A percentile compares a stretch with the other conserved stretches of the same genome.
phyloP scores from a whole-genome alignment of 495 filamentous ascomycete species.

The Annulohypoxylon nitens region DNA sequence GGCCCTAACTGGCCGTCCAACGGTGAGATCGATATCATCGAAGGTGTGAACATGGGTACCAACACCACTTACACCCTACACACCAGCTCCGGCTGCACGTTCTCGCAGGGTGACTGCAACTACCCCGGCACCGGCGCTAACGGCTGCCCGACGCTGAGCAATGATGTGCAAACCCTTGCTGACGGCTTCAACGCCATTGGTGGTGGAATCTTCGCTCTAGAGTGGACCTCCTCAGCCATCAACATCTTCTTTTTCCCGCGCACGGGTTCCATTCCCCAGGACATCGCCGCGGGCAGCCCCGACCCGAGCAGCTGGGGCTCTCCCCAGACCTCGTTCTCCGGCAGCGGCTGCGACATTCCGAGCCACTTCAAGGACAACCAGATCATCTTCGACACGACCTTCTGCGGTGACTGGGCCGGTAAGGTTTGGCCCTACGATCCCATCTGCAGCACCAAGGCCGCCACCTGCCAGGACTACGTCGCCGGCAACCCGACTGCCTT shows the following conservation, averaged over 20 bases:
- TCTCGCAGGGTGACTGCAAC: slow-evolving; percentile 67
- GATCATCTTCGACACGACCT: slow-evolving; percentile 84
- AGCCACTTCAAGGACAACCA: slow-evolving; percentile 76
- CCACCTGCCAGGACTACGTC: slow-evolving; percentile 75
- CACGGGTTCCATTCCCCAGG: slow-evolving; percentile 61
- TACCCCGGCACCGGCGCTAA: slow-evolving; percentile 61
- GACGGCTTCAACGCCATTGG: slow-evolving; percentile 76
- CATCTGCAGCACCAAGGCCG: slow-evolving; percentile 58
- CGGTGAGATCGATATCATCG: slow-evolving; percentile 94
- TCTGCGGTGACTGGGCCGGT: slow-evolving; percentile 94
- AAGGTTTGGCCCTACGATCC: slow-evolving; percentile 62
- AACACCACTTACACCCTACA: slow-evolving; percentile 82
- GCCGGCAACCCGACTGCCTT: slow-evolving; percentile 71
- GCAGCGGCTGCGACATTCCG: slow-evolving; percentile 71
- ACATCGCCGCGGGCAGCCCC: slow-evolving; percentile 69
- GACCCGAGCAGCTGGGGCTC: slow-evolving; percentile 74
- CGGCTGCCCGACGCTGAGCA: slow-evolving; percentile 63
- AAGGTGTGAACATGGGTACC: slow-evolving; percentile 79
- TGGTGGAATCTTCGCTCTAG: slow-evolving; percentile 83
- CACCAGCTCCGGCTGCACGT: slow-evolving; percentile 73
- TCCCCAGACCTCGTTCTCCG: slow-evolving; percentile 75
- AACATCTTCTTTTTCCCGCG: slow-evolving; percentile 85
- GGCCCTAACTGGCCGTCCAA: slow-evolving; percentile 80
- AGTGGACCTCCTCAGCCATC: slow-evolving; percentile 77
- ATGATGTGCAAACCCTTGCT: slow-evolving; percentile 70